These are phyloP conservation scores for Aspergillus leporis DNA, from an alignment of 495 filamentous ascomycete genomes.

Conservation along the genomic window DNA sequence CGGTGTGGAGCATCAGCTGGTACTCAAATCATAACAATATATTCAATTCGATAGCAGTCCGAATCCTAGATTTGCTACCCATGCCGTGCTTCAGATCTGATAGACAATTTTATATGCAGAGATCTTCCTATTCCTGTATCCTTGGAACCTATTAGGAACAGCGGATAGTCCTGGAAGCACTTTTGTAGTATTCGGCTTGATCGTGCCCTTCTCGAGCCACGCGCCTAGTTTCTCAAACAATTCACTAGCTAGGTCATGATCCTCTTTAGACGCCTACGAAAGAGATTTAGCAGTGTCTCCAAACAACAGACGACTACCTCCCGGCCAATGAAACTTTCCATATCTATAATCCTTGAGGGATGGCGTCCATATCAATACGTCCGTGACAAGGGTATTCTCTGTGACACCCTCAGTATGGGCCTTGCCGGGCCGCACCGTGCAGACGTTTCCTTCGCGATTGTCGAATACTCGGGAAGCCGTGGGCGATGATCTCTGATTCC, in stretches of 20 bases:
- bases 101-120: constrained; percentile 34
- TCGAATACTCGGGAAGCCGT: constrained; percentile 18
- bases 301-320: constrained; percentile 8
- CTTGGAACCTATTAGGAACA: constrained; percentile 27
- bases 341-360: constrained; percentile 37
- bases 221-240: constrained; percentile 29
- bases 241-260: constrained; percentile 28
- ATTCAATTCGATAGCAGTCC: background rate
- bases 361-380: constrained; percentile 36
- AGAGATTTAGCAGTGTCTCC: background rate
- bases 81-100: background rate
- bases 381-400: constrained; percentile 21
- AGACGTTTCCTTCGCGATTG: constrained; percentile 17
- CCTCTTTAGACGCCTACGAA: constrained; percentile 24
- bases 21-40: background rate
- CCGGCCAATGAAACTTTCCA: constrained; percentile 27
- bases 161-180: constrained; percentile 20
- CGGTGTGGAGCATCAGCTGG: background rate
- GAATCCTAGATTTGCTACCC: background rate
- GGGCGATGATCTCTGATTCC: constrained; percentile 21
- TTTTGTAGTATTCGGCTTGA: constrained; percentile 23
- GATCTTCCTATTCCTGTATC: constrained; percentile 26
- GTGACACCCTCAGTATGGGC: constrained; percentile 28
- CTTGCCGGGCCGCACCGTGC: constrained; percentile 35
- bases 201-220: constrained; percentile 24